phyloP scores from a whole-genome alignment of 139 green algal genomes.

The Desmodesmus armatus region DNA sequence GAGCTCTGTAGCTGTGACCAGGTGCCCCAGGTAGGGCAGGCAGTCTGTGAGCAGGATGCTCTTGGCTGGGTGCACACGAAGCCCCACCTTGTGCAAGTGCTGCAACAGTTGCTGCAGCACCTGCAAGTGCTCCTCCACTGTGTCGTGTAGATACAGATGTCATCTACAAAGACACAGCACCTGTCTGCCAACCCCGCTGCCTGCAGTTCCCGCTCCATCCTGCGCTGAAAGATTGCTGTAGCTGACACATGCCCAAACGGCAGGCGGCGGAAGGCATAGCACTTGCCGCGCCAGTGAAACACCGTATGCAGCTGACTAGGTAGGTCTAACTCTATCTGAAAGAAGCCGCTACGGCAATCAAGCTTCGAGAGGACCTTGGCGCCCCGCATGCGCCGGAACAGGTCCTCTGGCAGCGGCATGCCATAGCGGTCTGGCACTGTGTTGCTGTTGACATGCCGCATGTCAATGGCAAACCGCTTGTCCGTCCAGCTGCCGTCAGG shows the following conservation, averaged over 20 bases:
- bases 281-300: slow-evolving; percentile 45
- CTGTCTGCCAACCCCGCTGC: slow-evolving; percentile 9
- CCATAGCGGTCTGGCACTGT: too few species aligned
- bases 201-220: slow-evolving; percentile 35
- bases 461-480: too few species aligned
- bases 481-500: too few species aligned
- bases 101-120: slow-evolving; percentile 44
- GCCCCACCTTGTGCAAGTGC: not conserved
- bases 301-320: too few species aligned
- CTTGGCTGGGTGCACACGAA: slow-evolving; percentile 47
- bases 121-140: slow-evolving; percentile 11
- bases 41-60: not conserved
- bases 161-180: slow-evolving; percentile 48
- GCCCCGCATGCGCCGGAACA: too few species aligned
- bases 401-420: too few species aligned
- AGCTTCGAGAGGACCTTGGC: too few species aligned
- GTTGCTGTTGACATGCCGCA: too few species aligned
- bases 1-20: slow-evolving; percentile 43
- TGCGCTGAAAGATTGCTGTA: slow-evolving; percentile 31
- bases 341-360: too few species aligned
- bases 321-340: too few species aligned
- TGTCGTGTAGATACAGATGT: slow-evolving; percentile 10
- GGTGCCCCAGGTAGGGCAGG: slow-evolving; percentile 55
- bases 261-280: slow-evolving; percentile 19
- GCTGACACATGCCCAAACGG: slow-evolving; percentile 44